Base-by-base conservation (phyloP, 805 yeast species). In the Hanseniaspora vineae region DNA sequence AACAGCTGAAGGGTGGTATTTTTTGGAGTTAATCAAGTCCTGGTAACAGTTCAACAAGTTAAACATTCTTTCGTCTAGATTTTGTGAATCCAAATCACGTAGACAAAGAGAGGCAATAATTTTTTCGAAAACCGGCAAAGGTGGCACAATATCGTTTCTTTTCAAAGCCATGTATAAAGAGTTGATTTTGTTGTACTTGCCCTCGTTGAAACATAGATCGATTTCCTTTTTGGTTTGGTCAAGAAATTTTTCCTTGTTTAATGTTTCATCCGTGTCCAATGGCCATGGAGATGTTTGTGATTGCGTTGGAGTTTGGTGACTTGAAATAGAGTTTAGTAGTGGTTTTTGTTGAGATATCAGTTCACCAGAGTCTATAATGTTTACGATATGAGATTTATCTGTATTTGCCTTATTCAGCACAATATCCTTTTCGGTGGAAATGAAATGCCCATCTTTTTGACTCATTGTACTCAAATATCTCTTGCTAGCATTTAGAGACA, bases 1-100 rank as follows among this genome's bases (percentile, higher is more conserved):
- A 17, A 66, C 66, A 40, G 59, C 55, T 23, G 72, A 68, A 15
- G 92, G 92, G 57, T 76, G 79, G 39, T 76, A 50, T 51, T 67
- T 69, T 52, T 71, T 68, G 5, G 40, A 37, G 20, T 73, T 57
- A 37, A 83, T 67, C 58, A 81, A 65, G 55, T 81, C 88, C 45
- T 83, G 84, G 58, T 83, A 83, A 35, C 81, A 78, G 18, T 77
- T 80, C 52, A 83, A 64, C 49, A 83, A 59, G 47, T 73, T 76
- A 2, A 84, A 81, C 58, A 83, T 67, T 57, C 73, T 75, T 43
- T 72, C 73, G 58, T 83, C 87, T 6, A 76, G 62, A 23, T 78
- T 68, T 51, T 71, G 73, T 48, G 74, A 75, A 48, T 72, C 71
- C 37, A 76, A 62, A 2, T 67, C 55, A 60, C 92, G 70, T 42